These are phyloP conservation scores for carrot (Daucus carota) DNA, from an alignment of 129 eudicot genomes.

Conservation along the genomic window DNA sequence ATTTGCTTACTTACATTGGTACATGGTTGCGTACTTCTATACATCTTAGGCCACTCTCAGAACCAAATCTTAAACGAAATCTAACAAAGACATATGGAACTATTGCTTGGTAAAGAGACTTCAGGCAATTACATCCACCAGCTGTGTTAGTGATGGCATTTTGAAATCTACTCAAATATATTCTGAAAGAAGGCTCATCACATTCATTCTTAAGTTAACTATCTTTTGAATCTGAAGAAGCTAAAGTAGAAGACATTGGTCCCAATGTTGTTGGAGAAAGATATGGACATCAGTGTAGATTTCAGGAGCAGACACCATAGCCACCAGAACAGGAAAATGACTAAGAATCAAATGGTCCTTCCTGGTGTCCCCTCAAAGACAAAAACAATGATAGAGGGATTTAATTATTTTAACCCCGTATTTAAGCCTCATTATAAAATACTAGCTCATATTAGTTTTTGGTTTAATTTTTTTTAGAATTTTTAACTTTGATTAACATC, in stretches of 20 bases:
- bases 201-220: constrained; percentile 18
- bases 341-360: constrained; percentile 44
- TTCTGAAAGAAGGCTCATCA: constrained; percentile 22
- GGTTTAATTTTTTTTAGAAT: no score
- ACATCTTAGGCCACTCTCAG: no score
- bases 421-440: no score
- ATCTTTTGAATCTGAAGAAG: no score
- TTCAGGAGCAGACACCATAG: constrained; percentile 26
- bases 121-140: constrained; percentile 54
- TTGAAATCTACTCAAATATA: constrained; percentile 23
- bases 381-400: no score
- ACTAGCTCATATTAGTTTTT: no score
- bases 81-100: constrained; percentile 21
- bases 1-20: not conserved
- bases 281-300: constrained; percentile 35
- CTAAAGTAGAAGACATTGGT: no score
- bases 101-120: constrained; percentile 38
- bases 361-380: constrained; percentile 13
- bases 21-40: not conserved
- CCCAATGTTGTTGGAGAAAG: constrained; percentile 61
- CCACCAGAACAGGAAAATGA: constrained; percentile 36
- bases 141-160: constrained; percentile 39
- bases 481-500: no score
- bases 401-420: no score
- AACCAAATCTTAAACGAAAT: not conserved